phyloP scores from a whole-genome alignment of 2,329 filamentous ascomycete species.

The Phyllosticta citrichinensis region DNA sequence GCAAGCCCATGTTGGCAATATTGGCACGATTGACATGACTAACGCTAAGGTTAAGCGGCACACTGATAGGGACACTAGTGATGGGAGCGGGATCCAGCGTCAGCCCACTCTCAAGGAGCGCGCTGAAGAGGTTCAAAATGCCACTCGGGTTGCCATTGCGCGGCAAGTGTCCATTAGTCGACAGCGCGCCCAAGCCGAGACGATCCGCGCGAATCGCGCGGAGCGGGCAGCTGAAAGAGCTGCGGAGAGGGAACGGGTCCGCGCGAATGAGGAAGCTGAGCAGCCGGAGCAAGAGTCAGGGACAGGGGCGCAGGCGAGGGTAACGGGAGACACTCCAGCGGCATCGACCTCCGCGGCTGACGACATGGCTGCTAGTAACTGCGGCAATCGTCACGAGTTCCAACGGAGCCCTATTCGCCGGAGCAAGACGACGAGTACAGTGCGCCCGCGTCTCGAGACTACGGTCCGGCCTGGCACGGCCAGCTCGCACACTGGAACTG shows the following conservation, averaged over 20 bases:
- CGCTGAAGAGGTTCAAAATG: slow-evolving; percentile 9
- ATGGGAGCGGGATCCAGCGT: neutral
- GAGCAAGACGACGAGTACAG: neutral
- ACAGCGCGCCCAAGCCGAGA: slow-evolving; percentile 6
- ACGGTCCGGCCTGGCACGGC: neutral
- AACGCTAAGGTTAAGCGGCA: neutral
- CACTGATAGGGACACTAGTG: neutral
- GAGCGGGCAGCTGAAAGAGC: neutral
- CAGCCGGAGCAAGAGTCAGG: neutral
- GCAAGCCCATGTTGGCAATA: neutral
- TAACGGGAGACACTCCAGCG: neutral
- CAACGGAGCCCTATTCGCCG: neutral
- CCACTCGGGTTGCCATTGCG: slow-evolving; percentile 8
- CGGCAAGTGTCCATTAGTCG: slow-evolving; percentile 9
- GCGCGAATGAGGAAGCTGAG: neutral
- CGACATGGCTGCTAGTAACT: neutral
- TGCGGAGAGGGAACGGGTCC: neutral
- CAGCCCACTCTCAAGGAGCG: slow-evolving; percentile 9
- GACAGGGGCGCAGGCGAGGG: neutral
- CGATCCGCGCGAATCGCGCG: neutral
- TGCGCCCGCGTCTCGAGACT: neutral
- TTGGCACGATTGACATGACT: neutral
- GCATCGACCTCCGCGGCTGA: neutral
- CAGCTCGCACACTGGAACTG: neutral
- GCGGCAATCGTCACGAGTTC: neutral